Evolutionary conservation across 345 rosid species (phyloP).

Genomic region (Sisymbrium irio): DNA sequence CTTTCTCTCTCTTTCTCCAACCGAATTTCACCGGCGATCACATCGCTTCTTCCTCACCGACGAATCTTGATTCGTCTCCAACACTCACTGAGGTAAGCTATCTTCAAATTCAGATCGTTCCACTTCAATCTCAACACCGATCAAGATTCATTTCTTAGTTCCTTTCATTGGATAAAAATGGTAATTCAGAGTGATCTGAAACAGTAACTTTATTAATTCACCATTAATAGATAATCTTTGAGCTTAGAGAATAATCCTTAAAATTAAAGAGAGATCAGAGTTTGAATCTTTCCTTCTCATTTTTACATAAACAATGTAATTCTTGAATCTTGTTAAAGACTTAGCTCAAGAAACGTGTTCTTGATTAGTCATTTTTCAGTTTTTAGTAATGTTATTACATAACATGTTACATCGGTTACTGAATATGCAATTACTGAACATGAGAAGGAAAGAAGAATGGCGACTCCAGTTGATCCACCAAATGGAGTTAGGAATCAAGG

Average conservation of each 20-base stretch:
- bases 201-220: background rate
- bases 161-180: background rate
- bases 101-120: slow-evolving; percentile 14
- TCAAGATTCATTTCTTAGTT: background rate
- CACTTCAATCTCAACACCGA: slow-evolving; percentile 11
- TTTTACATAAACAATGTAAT: background rate
- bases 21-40: slow-evolving; percentile 30
- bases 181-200: background rate
- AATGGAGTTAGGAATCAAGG: slow-evolving; percentile 58
- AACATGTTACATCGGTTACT: background rate
- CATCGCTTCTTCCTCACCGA: slow-evolving; percentile 9
- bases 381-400: background rate
- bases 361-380: background rate
- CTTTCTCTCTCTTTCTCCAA: background rate
- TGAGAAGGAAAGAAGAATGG: slow-evolving; percentile 45
- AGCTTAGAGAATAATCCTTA: background rate
- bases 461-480: slow-evolving; percentile 86
- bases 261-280: background rate
- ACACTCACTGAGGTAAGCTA: slow-evolving; percentile 14
- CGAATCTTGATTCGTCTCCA: background rate
- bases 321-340: background rate
- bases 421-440: background rate
- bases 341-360: background rate
- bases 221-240: background rate
- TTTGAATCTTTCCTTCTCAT: background rate